phyloP scores from a whole-genome alignment of 1,139 yeast species.

The Suhomyces bribrorum region DNA sequence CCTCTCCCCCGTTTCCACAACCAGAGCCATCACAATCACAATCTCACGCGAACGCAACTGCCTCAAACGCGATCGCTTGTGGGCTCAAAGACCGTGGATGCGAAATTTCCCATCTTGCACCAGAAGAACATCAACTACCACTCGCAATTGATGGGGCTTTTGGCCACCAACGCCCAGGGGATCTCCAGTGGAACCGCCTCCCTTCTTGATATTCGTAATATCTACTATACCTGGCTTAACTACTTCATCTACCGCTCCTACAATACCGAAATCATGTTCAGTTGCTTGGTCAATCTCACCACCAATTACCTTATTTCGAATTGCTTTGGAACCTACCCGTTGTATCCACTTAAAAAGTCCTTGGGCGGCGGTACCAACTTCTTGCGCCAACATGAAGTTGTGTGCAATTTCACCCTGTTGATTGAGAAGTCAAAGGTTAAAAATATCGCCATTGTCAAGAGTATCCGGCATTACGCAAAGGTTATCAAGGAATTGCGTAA shows the following conservation, averaged over 20 bases:
- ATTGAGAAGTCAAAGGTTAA: constrained; percentile 18
- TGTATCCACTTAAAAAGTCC: constrained; percentile 2
- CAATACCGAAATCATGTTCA: constrained; percentile 32
- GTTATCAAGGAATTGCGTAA: constrained; percentile 39
- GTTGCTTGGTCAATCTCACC: constrained; percentile 42
- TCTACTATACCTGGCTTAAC: constrained; percentile 38
- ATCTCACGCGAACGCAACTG: not conserved
- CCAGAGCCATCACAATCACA: not conserved
- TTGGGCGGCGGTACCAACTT: constrained; percentile 1
- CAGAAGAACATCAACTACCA: constrained; percentile 20
- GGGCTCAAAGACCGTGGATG: constrained; percentile 9
- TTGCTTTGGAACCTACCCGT: constrained; percentile 24
- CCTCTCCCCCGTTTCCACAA: not conserved
- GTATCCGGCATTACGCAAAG: constrained; percentile 40
- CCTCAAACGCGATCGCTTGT: constrained; percentile 6
- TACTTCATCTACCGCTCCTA: constrained; percentile 33
- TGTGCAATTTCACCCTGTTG: constrained; percentile 1
- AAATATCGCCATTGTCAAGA: constrained; percentile 29
- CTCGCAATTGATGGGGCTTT: constrained; percentile 2
- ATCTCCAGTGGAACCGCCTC: constrained; percentile 32
- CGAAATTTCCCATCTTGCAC: constrained; percentile 2
- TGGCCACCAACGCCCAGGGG: constrained; percentile 15
- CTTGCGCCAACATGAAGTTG: constrained; percentile 7
- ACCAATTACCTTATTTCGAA: constrained; percentile 43
- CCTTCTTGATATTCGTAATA: constrained; percentile 31